Evolutionary conservation across 2,329 filamentous ascomycete genomes (phyloP).

Genomic region (Exophiala calicioides): DNA sequence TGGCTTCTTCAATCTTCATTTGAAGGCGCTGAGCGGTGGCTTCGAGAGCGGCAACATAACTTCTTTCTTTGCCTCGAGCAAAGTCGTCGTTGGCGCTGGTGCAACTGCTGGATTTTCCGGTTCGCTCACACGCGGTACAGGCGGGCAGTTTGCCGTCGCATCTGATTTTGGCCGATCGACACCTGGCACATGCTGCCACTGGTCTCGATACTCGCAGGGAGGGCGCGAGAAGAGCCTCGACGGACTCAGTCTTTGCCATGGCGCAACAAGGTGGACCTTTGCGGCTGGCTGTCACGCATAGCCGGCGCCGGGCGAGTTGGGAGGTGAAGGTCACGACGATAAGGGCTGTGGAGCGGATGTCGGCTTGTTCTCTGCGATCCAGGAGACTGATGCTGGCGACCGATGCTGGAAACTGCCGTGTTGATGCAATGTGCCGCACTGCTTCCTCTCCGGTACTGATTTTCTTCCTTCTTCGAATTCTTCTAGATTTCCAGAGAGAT

Average conservation of each 20-base stretch:
- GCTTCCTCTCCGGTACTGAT: too few relatives aligned
- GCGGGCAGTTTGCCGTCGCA: constrained; percentile 95
- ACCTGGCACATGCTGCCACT: constrained; percentile 77
- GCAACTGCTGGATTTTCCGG: constrained; percentile 81
- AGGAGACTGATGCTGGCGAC: too few relatives aligned
- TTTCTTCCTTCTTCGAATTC: not conserved
- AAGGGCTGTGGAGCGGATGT: too few relatives aligned
- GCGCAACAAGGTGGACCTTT: not conserved
- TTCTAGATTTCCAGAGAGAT: not conserved
- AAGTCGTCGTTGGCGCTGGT: constrained; percentile 96
- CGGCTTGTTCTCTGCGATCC: not conserved
- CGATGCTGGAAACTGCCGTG: too few relatives aligned
- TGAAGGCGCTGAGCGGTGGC: constrained; percentile 86
- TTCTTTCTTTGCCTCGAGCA: constrained; percentile 90
- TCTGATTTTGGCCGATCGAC: constrained; percentile 92
- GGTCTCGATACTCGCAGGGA: constrained; percentile 73
- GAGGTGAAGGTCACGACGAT: too few relatives aligned
- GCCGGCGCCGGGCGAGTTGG: too few relatives aligned
- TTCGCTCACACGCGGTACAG: constrained; percentile 92
- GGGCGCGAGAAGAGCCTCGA: constrained; percentile 42
- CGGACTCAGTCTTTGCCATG: constrained; percentile 30
- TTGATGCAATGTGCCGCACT: too few relatives aligned
- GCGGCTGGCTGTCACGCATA: constrained; percentile 3
- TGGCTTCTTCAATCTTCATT: constrained; percentile 62
- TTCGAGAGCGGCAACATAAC: constrained; percentile 95